Evolutionary conservation across 495 filamentous ascomycete species (phyloP), one percentile per base, ranked within the genome.

Genomic region (Aspergillus panamensis): DNA sequence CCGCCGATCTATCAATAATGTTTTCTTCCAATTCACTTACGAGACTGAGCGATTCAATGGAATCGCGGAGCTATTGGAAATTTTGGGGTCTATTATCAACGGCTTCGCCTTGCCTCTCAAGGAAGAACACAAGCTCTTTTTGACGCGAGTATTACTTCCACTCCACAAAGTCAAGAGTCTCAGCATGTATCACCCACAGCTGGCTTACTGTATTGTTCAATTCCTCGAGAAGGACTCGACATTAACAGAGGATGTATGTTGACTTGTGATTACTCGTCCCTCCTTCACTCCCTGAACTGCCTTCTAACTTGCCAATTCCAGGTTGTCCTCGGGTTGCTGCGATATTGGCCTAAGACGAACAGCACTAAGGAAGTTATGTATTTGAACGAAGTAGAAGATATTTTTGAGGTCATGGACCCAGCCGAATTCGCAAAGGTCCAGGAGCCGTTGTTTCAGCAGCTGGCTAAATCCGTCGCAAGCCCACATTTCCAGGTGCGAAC

Each of bases 341-440:
- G 94, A 63, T 99, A 96, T 71, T 99, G 94, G 94, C 94, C 94
- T 21, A 99, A 99, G 77, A 90, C 92, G 51, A 99, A 99, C 70
- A 97, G 95, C 69, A 97, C 95, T 12, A 99, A 99, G 69, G 94
- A 99, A 69, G 94, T 99, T 64, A 99, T 99, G 94, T 99, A 92
- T 73, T 79, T 99, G 64, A 99, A 99, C 64, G 94, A 99, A 68
- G 95, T 99, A 8, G 94, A 99, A 69, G 94, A 99, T 69, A 99
- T 97, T 56, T 99, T 99, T 65, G 94, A 99, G 77, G 94, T 99
- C 35, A 99, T 99, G 94, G 94, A 99, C 66, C 94, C 94, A 6
- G 91, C 88, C 40, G 95, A 99, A 72, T 99, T 99, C 65, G 92
- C 92, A 53, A 99, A 97, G 74, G 93, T 99, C 31, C 94, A 99